These are phyloP conservation scores for Trypanosomatidae sp. DNA, from an alignment of 208 protist genomes.

Conservation along the genomic window DNA sequence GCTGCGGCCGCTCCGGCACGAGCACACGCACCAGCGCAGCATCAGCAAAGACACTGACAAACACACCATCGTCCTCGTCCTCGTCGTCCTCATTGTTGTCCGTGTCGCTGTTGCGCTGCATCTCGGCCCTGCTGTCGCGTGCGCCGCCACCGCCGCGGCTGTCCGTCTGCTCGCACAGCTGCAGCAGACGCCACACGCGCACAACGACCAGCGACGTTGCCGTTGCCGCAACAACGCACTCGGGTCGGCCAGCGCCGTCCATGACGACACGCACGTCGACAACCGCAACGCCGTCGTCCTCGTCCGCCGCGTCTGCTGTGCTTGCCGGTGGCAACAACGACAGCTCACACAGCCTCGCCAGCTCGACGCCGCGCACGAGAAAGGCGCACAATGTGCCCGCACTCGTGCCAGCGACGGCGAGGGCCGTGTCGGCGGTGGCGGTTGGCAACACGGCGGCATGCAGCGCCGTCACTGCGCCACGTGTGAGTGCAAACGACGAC, in stretches of 20 bases:
- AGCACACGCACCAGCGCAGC: conserved; percentile 43
- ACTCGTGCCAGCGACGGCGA: conserved; percentile 47
- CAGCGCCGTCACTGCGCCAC: conserved; percentile 24
- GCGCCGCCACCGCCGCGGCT: neutral
- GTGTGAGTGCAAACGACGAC: no score
- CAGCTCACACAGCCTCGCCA: conserved; percentile 22
- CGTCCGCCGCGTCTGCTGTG: conserved; percentile 12
- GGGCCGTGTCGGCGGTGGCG: conserved; percentile 11
- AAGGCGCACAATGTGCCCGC: conserved; percentile 28
- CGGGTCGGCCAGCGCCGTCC: conserved; percentile 40
- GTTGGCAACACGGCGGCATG: conserved; percentile 16
- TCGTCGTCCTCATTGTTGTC: no score
- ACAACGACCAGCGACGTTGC: conserved; percentile 20
- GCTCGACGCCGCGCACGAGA: conserved; percentile 13
- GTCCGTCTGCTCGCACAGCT: neutral
- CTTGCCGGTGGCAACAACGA: conserved; percentile 12
- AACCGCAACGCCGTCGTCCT: no score
- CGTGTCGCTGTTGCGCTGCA: conserved; percentile 21
- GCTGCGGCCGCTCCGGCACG: conserved; percentile 26
- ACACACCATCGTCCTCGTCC: no score
- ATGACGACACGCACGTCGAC: conserved; percentile 28
- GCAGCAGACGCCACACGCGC: conserved; percentile 10
- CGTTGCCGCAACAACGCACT: conserved; percentile 43
- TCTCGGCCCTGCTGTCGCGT: conserved; percentile 2
- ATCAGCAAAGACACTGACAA: conserved; percentile 15